Evolutionary conservation across 306 rosid genomes (phyloP).

Genomic region (Echinosophora koreensis): DNA sequence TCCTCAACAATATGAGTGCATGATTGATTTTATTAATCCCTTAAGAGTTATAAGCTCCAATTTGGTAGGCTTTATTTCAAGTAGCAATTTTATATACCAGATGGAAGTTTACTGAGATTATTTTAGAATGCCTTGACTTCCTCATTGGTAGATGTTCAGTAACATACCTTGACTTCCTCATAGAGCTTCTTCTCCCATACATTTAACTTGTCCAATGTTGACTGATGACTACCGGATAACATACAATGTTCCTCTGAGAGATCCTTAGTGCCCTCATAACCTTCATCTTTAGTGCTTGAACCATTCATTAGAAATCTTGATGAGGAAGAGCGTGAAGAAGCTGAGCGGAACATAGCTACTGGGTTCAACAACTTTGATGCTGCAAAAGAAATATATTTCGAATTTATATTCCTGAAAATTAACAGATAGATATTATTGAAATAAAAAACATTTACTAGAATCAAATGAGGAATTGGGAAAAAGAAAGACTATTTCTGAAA

Average conservation of each 20-base stretch:
- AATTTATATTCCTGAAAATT: constrained; percentile 32
- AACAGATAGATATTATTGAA: background rate
- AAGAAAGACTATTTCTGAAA: background rate
- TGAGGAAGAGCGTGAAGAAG: constrained; percentile 76
- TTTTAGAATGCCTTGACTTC: background rate
- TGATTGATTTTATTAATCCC: background rate
- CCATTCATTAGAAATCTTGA: constrained; percentile 62
- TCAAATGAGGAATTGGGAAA: background rate
- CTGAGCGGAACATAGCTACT: constrained; percentile 78
- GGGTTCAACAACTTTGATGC: constrained; percentile 80
- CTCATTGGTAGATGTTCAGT: constrained; percentile 29
- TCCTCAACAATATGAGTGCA: background rate
- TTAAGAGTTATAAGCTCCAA: background rate
- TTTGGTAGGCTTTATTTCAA: constrained; percentile 3
- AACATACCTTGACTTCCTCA: constrained; percentile 78
- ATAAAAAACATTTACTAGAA: background rate
- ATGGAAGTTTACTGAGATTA: constrained; percentile 3
- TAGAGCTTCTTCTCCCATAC: constrained; percentile 92
- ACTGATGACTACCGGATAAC: constrained; percentile 70
- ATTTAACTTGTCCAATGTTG: constrained; percentile 78
- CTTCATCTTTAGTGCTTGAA: constrained; percentile 63
- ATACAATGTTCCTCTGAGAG: constrained; percentile 61
- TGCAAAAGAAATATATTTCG: constrained; percentile 47
- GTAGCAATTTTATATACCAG: constrained; percentile 18
- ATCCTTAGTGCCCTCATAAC: constrained; percentile 56